These are phyloP conservation scores for Blastocystis hominis DNA, from an alignment of 352 stramenopile genomes.

Conservation along the genomic window DNA sequence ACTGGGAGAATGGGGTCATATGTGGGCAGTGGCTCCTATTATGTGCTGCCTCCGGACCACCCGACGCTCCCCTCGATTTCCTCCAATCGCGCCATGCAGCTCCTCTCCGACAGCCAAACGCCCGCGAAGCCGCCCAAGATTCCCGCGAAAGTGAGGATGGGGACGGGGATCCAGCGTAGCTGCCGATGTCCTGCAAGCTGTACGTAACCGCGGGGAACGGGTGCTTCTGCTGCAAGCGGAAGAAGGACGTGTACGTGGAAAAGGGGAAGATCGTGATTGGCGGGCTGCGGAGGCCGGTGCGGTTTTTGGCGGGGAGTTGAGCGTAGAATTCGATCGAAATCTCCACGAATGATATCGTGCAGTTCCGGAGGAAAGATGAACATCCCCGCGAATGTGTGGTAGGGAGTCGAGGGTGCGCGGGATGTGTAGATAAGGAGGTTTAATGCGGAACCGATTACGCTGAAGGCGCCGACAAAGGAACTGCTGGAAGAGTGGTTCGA, in stretches of 20 bases:
- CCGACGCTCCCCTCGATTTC: too few species aligned
- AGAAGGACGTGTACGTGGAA: constrained; percentile 35
- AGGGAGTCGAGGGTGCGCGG: background rate
- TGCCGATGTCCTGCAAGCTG: background rate
- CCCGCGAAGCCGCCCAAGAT: background rate
- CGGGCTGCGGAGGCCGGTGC: background rate
- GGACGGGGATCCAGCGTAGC: background rate
- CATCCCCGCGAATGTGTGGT: background rate
- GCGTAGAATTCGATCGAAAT: constrained; percentile 20
- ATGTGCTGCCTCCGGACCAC: too few species aligned
- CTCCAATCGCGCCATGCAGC: background rate
- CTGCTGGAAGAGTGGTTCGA: constrained; percentile 11
- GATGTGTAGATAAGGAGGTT: constrained; percentile 6
- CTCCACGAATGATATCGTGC: background rate
- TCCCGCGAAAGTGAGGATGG: background rate
- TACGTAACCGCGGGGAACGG: background rate
- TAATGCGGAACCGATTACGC: background rate
- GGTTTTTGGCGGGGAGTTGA: background rate
- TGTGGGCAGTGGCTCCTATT: too few species aligned
- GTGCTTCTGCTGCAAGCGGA: background rate
- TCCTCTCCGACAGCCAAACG: background rate
- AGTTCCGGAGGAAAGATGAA: background rate
- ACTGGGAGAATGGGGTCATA: too few species aligned
- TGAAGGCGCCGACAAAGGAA: background rate
- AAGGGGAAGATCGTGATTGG: constrained; percentile 24